Base-by-base conservation (phyloP, 2,329 filamentous ascomycete species). In the Exophiala dermatitidis region DNA sequence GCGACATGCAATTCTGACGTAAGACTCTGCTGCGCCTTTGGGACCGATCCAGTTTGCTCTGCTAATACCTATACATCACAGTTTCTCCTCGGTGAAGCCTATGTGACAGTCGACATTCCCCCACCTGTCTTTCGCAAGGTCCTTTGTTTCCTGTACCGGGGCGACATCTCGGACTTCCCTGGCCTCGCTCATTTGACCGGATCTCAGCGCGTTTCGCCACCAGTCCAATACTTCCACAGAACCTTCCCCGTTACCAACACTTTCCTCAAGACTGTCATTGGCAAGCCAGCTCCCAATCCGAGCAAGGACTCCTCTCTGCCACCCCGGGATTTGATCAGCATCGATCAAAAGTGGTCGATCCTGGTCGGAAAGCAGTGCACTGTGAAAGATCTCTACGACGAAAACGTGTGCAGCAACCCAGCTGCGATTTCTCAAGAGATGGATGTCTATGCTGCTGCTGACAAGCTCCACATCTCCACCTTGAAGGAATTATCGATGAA, bases 121-220 rank as follows among this genome's bases (percentile, higher is more conserved):
- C 32, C 47, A 26, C 26, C 41, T 7, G 46, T 45, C 40, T 43
- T 56, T 26, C 38, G 49, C 45, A 52, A 46, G 9, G 26, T 56
- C 28, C 46, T 56, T 8, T n/a, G 45, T 8, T 53, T 52, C 46
- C 33, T 56, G n/a, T 56, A 52, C 29, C 30, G 12, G 9, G 53
- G 46, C 10, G 31, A 40, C 30, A 46, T 50, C 12, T 41, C 50
- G 8, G 49, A 49, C 1, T 38, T 29, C 30, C 30, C 28, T 8
- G 48, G 12, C 7, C 33, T 28, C 9, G 4, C 46, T 5, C 12
- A 34, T 6, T 19, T 6, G n/a, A 34, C 34, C n/a, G 26, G 4
- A 2, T n/a, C 28, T 4, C 30, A 19, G 8, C 31, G 19, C 8
- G n/a, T 32, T 28, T n/a, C 29, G 7, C 40, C 43, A 26, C 28